Evolutionary conservation across 2,329 filamentous ascomycete species (phyloP), one percentile per base, ranked within the genome.

Genomic region (Fusarium tuaranense): DNA sequence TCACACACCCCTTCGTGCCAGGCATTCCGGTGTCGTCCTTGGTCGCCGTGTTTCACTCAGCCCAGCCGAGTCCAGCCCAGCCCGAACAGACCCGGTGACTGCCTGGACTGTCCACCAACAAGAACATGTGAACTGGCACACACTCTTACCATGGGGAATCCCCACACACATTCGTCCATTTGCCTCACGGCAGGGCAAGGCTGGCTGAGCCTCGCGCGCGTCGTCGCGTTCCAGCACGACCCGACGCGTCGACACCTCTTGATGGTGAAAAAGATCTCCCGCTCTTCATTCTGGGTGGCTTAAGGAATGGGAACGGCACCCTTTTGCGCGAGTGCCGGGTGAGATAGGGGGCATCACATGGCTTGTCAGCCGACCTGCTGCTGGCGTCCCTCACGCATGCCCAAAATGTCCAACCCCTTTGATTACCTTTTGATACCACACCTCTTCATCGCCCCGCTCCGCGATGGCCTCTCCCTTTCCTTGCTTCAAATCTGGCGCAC

Each of bases 321-420:
- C 67, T 59, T 48, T 60, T 51, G 68, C 32, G 67, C 36, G 59
- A 57, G 55, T 64, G 39, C 39, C 63, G 48, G 38, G 57, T 51
- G 58, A 63, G 61, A 58, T 67, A 71, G 60, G 70, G 70, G 57
- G 67, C 65, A 76, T 78, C 77, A 78, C 75, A 78, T 78, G 77
- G 77, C 72, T 71, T 68, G 72, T 78, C 77, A 78, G 76, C 75
- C 74, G 77, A 78, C 76, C 75, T 44, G 51, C 27, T 32, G n/a
- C 27, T 55, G 63, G 62, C 59, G 67, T 76, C 68, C 62, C 67
- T 70, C 46, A 36, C 71, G 32, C 34, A 61, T 74, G 63, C 68
- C 70, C 61, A 57, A 64, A 55, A 65, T 62, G 61, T 32, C 65
- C 65, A 68, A 63, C 71, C 65, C 34, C 57, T 65, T 63, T 34